A percentile compares a stretch with the other conserved stretches of the same genome.
Conservation (phyloP, 23 red algal species). For the Agarophyton chilense region DNA sequence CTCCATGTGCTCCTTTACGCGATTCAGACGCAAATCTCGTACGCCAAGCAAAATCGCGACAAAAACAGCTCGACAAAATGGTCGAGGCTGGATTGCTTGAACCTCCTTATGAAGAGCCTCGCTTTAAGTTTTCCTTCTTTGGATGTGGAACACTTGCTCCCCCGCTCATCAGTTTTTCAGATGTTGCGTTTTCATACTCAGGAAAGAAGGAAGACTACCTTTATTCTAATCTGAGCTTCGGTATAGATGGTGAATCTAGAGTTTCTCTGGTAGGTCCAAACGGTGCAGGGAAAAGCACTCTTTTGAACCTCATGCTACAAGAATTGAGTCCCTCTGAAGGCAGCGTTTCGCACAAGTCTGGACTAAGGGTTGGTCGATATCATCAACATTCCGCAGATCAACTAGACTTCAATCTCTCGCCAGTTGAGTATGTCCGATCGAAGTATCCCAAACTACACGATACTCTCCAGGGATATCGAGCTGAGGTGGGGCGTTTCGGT, state of each 20-base stretch:
- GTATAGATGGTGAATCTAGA: conserved; percentile 91
- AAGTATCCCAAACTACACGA: conserved; percentile 83
- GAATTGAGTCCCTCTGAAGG: conserved; percentile 76
- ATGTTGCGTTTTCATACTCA: conserved; percentile 93
- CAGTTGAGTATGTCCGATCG: conserved; percentile 79
- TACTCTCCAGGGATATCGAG: conserved; percentile 74
- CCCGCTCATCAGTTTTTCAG: conserved; percentile 82
- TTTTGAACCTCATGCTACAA: conserved; percentile 93
- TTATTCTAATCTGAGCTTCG: conserved; percentile 86
- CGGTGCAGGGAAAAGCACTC: conserved; percentile 94
- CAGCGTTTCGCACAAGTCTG: conserved; percentile 81
- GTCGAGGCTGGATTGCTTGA: conserved; percentile 83
- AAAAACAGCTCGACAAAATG: conserved; percentile 94
- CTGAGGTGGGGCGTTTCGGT: conserved; percentile 80
- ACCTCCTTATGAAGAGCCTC: conserved; percentile 74
- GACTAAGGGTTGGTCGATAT: conserved; percentile 84
- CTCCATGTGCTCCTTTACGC: not conserved
- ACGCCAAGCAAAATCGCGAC: conserved; percentile 88
- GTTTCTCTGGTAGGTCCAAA: conserved; percentile 95
- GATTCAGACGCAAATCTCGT: conserved; percentile 77
- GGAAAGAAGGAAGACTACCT: conserved; percentile 79
- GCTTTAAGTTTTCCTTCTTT: conserved; percentile 85
- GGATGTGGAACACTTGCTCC: conserved; percentile 80
- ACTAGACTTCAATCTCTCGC: conserved; percentile 73
- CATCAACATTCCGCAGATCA: conserved; percentile 94